Evolutionary conservation across 2,329 filamentous ascomycete species (phyloP), one percentile per base, ranked within the genome.

Genomic region (Chrysosporium queenslandicum): DNA sequence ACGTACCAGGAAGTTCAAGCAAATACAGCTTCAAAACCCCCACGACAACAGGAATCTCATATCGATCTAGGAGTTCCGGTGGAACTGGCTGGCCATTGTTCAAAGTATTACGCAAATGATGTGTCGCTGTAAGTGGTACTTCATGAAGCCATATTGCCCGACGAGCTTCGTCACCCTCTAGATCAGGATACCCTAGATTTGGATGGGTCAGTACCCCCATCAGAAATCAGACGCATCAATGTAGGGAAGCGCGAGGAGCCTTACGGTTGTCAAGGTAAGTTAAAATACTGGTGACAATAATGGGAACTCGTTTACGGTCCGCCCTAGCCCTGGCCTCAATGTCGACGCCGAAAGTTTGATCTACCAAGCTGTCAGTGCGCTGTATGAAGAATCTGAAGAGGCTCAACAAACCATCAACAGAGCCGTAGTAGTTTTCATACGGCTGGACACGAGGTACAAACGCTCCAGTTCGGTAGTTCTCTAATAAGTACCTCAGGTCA

Each of bases 401-500:
- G 12, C 14, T 29, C 20, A 21, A 27, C 67, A 56, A 65, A 79
- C 77, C 77, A 67, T 96, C 92, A 21, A 96, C 89, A 59, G 87
- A 89, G 70, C 96, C 96, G 75, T 98, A 98, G 72, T 98, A 98
- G 68, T 97, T 98, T 72, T 98, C 92, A 69, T 98, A 98, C 2
- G 88, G 85, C 43, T 89, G 82, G 25, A 97, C 91, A 63, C 81
- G 90, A 7, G 92, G 92, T 48, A 88, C 81, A 66, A 94, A 98
- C 59, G 84, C 87, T 57, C 92, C 92, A 5, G 92, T 98, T 57
- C 90, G 85, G 71, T 98, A 98, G 66, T 91, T 98, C 72, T 98
- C 92, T 42, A 98, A 77, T 55, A 98, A 78, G 68, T 97, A 98
- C 58, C 92, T 81, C 60, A 98, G 74, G 68, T 98, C 92, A 36